phyloP scores from a whole-genome alignment of 164 flowering plant species.

The Berberis vulgaris region DNA sequence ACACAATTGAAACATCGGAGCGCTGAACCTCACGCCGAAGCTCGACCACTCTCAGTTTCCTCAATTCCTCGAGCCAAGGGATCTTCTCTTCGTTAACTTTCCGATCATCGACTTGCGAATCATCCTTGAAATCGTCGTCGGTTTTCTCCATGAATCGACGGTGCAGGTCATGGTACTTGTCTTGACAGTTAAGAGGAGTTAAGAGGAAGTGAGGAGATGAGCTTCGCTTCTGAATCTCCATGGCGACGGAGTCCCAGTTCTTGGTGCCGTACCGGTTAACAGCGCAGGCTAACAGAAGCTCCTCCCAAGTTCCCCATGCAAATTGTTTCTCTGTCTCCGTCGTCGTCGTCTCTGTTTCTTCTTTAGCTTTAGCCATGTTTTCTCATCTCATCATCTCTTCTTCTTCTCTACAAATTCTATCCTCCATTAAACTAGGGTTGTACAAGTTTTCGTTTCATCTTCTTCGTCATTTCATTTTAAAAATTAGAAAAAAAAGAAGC shows the following conservation, averaged over 20 bases:
- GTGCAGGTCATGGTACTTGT: constrained; percentile 50
- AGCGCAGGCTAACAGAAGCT: constrained; percentile 78
- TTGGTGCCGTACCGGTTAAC: constrained; percentile 68
- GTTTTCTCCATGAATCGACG: constrained; percentile 35
- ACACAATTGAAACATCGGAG: constrained; percentile 79
- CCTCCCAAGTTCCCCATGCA: constrained; percentile 86
- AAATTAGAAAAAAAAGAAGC: too few relatives aligned
- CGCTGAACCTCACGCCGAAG: constrained; percentile 59
- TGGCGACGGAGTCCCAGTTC: constrained; percentile 72
- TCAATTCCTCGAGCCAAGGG: constrained; percentile 71
- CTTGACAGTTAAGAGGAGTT: constrained; percentile 46
- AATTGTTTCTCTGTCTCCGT: constrained; percentile 4
- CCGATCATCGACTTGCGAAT: background rate
- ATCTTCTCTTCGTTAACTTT: constrained; percentile 9
- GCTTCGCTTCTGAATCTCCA: constrained; percentile 47
- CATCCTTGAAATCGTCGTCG: background rate
- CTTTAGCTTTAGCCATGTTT: constrained; percentile 13
- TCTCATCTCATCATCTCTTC: too few relatives aligned
- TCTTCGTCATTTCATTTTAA: too few relatives aligned
- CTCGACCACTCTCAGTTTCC: constrained; percentile 67
- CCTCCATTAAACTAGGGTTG: too few relatives aligned
- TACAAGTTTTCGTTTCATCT: too few relatives aligned
- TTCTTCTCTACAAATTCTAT: too few relatives aligned
- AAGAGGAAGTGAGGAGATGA: constrained; percentile 24
- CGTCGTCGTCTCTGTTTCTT: background rate